Evolutionary conservation across 768 basidiomycete genomes (phyloP).

Genomic region (Lyophyllum atratum): DNA sequence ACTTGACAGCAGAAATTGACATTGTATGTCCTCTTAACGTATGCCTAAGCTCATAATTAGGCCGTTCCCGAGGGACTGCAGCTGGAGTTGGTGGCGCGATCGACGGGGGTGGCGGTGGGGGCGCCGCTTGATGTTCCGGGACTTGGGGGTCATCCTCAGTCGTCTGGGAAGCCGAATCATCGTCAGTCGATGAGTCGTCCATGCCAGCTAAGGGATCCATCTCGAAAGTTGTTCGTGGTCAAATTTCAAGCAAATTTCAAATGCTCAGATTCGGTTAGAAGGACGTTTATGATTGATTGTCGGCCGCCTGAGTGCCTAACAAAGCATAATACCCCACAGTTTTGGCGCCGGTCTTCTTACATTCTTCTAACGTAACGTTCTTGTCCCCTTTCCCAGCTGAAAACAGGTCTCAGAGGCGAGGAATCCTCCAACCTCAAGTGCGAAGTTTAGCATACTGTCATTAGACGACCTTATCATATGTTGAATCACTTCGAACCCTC

Average conservation of each 20-base stretch:
- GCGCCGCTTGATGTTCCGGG: slow-evolving; percentile 53
- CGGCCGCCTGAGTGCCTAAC: slow-evolving; percentile 14
- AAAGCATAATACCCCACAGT: slow-evolving; percentile 9
- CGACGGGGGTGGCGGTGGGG: slow-evolving; percentile 35
- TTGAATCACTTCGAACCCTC: slow-evolving; percentile 1
- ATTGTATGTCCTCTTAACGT: slow-evolving; percentile 76
- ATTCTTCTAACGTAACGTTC: background rate
- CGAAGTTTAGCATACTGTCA: background rate
- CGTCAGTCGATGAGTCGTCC: slow-evolving; percentile 56
- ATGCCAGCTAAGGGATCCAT: slow-evolving; percentile 50
- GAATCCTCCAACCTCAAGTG: background rate
- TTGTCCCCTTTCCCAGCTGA: background rate
- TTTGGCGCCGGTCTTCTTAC: background rate
- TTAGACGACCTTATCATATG: background rate
- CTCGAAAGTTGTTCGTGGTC: slow-evolving; percentile 11
- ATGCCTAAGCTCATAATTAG: slow-evolving; percentile 71
- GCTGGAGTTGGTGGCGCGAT: slow-evolving; percentile 32
- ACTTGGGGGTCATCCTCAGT: slow-evolving; percentile 85
- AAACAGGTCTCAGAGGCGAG: no score
- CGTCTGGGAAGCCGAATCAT: slow-evolving; percentile 76
- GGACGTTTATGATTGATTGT: slow-evolving; percentile 17
- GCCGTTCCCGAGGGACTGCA: slow-evolving; percentile 43
- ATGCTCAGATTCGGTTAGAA: slow-evolving; percentile 15
- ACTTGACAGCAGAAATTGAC: slow-evolving; percentile 88
- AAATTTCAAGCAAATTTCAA: slow-evolving; percentile 13